Evolutionary conservation across 1,284 basidiomycete species (phyloP).

Genomic region (Ceratobasidium sp.): DNA sequence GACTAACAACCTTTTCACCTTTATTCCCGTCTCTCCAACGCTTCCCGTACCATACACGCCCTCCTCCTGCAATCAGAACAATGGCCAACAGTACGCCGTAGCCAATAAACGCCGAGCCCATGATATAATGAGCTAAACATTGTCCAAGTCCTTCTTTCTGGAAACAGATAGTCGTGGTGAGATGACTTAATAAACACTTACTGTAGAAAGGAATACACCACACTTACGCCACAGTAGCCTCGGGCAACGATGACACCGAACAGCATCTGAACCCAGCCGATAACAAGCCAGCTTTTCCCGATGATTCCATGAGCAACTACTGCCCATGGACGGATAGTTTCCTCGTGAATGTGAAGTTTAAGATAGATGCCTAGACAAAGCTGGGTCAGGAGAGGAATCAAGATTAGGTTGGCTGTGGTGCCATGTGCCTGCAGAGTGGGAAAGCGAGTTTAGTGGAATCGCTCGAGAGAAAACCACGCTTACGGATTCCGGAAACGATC

Average conservation of each 20-base stretch:
- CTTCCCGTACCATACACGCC: conserved; percentile 74
- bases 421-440: conserved; percentile 66
- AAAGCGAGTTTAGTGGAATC: conserved; percentile 26
- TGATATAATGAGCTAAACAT: conserved; percentile 68
- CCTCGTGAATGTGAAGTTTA: conserved; percentile 92
- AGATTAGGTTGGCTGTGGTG: conserved; percentile 76
- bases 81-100: conserved; percentile 90
- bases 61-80: conserved; percentile 84
- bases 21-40: conserved; percentile 53
- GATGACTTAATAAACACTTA: conserved; percentile 48
- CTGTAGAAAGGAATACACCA: conserved; percentile 50
- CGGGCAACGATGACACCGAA: conserved; percentile 59
- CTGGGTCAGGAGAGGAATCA: conserved; percentile 77
- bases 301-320: conserved; percentile 83
- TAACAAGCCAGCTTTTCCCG: conserved; percentile 87
- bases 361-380: conserved; percentile 87
- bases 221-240: conserved; percentile 46
- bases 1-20: conserved; percentile 41
- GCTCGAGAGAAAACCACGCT: conserved; percentile 31
- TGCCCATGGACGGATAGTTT: conserved; percentile 78
- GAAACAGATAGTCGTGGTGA: conserved; percentile 51
- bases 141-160: conserved; percentile 77
- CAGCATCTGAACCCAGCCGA: conserved; percentile 85
- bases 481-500: conserved; percentile 76
- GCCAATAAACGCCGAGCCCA: conserved; percentile 81